Base-by-base conservation (phyloP, 1,284 basidiomycete species). In the Melampsora larici-populina region DNA sequence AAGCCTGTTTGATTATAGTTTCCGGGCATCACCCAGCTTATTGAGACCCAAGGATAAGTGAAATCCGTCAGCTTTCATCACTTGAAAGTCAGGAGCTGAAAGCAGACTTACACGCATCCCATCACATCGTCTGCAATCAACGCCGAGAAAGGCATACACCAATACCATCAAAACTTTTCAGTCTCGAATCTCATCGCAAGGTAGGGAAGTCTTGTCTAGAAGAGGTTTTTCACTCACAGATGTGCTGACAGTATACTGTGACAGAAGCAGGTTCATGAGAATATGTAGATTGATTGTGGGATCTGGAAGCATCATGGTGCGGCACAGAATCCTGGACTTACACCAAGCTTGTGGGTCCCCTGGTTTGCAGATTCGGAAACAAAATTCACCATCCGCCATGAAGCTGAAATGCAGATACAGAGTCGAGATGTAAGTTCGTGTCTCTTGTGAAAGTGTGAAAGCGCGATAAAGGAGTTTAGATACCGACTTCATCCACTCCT, bases 401-500 rank as follows among this genome's bases (percentile, higher is more conserved):
- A 49, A 40, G 33, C 46, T 49, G 67, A 26, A 26, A 40, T 40
- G 36, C 36, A 40, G 36, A 40, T 40, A 40, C 36, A 49, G 51
- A n/a, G 26, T 15, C 8, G 8, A 55, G 26, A 66, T 49, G 8
- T 40, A 11, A 29, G 26, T 36, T 1, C 36, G 26, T 24, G 21
- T n/a, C 18, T 5, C 36, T 40, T 40, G 36, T 40, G 36, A 6
- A 40, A 40, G 36, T 40, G 36, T 40, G 36, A 40, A 40, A n/a
- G n/a, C n/a, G n/a, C 36, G 36, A 40, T 40, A 40, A 40, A 40
- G 36, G 36, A 40, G 1, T 2, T n/a, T 60, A 31, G 29, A 64
- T 26, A 64, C 62, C 18, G n/a, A 64, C 62, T 64, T 64, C 26
- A 80, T 81, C 80, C 80, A 81, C 70, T 81, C 80, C 64, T 80